Conservation (phyloP, 176 grass and related monocot species). For the Ensete glaucum region DNA sequence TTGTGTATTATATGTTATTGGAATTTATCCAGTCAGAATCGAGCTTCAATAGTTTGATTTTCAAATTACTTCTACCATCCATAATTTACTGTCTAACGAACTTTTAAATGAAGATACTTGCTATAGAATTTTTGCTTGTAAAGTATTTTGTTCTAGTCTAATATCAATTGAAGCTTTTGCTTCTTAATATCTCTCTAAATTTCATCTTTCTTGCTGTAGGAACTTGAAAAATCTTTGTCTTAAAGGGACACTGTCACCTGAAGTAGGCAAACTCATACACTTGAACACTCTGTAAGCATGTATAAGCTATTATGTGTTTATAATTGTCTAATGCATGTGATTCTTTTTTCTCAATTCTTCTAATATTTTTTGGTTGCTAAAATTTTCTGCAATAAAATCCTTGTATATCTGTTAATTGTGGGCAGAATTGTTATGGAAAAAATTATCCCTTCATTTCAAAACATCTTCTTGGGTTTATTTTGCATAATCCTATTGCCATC, state of each 20-base stretch:
- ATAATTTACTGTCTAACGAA: too few species aligned
- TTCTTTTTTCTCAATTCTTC: slow-evolving; percentile 2
- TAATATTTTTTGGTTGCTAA: neutral
- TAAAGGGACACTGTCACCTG: slow-evolving; percentile 27
- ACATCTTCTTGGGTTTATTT: too few species aligned
- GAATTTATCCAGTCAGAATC: too few species aligned
- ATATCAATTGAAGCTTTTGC: neutral
- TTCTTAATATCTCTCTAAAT: neutral
- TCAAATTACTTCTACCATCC: too few species aligned
- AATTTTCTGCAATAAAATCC: too few species aligned
- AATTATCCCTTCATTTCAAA: too few species aligned
- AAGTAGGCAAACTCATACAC: slow-evolving; percentile 25
- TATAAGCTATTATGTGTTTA: neutral
- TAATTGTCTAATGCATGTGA: neutral
- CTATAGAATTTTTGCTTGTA: neutral
- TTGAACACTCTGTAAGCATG: slow-evolving; percentile 32
- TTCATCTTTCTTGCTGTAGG: slow-evolving; percentile 13
- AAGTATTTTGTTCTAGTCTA: slow-evolving; percentile 6
- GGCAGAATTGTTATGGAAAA: too few species aligned
- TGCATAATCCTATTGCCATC: too few species aligned
- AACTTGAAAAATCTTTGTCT: slow-evolving; percentile 31
- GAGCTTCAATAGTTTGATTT: too few species aligned
- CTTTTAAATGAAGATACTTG: too few species aligned
- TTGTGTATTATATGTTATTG: too few species aligned
- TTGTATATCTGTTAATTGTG: too few species aligned